Evolutionary conservation across 305 asterid species (phyloP).

Genomic region (Fraxinus velutina): DNA sequence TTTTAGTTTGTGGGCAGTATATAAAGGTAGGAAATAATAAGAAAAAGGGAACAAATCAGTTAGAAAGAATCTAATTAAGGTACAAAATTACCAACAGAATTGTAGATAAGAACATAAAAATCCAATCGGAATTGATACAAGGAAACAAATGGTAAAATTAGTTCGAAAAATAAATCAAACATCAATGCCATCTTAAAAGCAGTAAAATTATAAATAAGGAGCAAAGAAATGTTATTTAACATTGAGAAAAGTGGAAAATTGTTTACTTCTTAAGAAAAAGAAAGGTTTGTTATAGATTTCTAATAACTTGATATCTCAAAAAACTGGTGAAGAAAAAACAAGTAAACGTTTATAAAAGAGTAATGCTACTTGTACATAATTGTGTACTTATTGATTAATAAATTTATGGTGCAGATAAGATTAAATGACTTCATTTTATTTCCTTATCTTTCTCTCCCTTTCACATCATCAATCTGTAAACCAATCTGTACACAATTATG

Average conservation of each 20-base stretch:
- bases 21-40: not conserved
- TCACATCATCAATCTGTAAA: no score
- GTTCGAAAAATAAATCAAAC: not conserved
- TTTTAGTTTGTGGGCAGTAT: not conserved
- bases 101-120: not conserved
- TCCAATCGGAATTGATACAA: not conserved
- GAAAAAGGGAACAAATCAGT: not conserved
- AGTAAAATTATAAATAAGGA: not conserved
- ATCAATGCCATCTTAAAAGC: not conserved
- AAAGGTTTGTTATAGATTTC: no score
- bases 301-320: not conserved
- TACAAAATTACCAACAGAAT: not conserved
- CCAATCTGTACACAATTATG: no score
- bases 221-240: not conserved
- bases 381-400: no score
- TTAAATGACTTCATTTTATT: no score
- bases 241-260: not conserved
- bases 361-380: no score
- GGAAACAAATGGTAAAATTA: not conserved
- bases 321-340: not conserved
- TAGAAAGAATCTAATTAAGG: not conserved
- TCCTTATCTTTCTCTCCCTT: no score
- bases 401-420: no score
- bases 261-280: no score
- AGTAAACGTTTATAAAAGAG: no score